Conservation (phyloP, 2,329 filamentous ascomycete species). For the Didymella arachidicola region DNA sequence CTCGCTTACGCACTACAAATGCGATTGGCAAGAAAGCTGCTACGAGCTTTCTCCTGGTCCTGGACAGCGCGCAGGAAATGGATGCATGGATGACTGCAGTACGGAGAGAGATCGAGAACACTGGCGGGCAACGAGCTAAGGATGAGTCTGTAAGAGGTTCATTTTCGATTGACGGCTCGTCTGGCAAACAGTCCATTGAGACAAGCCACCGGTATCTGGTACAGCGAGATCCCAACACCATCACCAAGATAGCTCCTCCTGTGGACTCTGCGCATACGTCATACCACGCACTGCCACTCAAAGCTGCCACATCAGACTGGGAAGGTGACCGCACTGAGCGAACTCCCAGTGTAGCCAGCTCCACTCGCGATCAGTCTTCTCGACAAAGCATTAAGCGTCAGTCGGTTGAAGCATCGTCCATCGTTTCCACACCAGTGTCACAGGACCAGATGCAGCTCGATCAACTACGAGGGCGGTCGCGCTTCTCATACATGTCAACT, state of each 20-base stretch:
- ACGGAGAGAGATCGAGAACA: conserved; percentile 72
- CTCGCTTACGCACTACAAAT: conserved; percentile 68
- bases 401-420: conserved; percentile 48
- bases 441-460: conserved; percentile 49
- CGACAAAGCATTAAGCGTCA: conserved; percentile 38
- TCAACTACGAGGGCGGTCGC: conserved; percentile 48
- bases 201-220: conserved; percentile 50
- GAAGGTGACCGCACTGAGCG: conserved; percentile 39
- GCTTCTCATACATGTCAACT: conserved; percentile 50
- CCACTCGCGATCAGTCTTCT: conserved; percentile 40
- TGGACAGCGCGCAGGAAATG: conserved; percentile 77
- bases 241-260: conserved; percentile 42
- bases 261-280: conserved; percentile 47
- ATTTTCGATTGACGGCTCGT: conserved; percentile 38
- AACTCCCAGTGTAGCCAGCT: conserved; percentile 40
- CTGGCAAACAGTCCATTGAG: conserved; percentile 36
- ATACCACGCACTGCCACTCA: conserved; percentile 42
- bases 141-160: conserved; percentile 40
- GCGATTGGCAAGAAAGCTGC: conserved; percentile 63
- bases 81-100: conserved; percentile 75
- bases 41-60: conserved; percentile 74
- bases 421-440: conserved; percentile 46
- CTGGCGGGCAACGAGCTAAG: conserved; percentile 69
- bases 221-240: conserved; percentile 44
- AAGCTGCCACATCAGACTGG: conserved; percentile 43